Conservation (phyloP, 257 asterid species). For the Capsicum rhomboideum region DNA sequence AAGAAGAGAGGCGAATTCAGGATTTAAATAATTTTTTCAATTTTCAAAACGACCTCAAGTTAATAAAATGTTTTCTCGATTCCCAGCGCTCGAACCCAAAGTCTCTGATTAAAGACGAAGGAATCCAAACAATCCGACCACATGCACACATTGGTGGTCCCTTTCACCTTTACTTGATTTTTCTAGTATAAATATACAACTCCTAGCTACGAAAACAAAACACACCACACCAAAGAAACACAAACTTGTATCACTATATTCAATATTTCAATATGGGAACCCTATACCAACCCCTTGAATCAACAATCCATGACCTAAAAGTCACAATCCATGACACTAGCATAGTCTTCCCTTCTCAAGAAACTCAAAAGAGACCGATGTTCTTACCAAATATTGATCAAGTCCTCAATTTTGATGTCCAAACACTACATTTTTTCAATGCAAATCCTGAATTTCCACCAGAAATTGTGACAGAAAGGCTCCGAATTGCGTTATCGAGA, state of each 20-base stretch:
- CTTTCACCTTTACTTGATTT: background rate
- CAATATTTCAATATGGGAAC: conserved; percentile 42
- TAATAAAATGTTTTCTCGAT: no score
- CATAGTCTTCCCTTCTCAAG: conserved; percentile 29
- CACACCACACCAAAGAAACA: background rate
- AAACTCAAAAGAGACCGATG: conserved; percentile 24
- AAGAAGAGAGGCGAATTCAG: fast-evolving
- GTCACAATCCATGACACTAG: conserved; percentile 43
- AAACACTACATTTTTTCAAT: conserved; percentile 68
- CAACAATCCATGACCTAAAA: conserved; percentile 45
- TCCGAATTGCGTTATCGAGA: conserved; percentile 35
- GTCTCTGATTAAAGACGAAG: background rate
- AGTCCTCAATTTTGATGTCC: conserved; percentile 66
- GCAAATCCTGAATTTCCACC: conserved; percentile 44
- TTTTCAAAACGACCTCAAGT: background rate
- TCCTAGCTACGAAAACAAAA: background rate
- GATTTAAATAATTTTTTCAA: background rate
- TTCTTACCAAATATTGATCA: conserved; percentile 72
- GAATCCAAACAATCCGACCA: background rate
- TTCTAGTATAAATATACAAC: conserved; percentile 8
- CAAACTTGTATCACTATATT: background rate
- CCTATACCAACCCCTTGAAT: conserved; percentile 13
- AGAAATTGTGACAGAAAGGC: conserved; percentile 25
- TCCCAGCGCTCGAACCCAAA: no score
- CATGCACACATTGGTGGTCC: background rate